Conservation (phyloP, 345 rosid genomes). For the Hibiscus mutabilis region DNA sequence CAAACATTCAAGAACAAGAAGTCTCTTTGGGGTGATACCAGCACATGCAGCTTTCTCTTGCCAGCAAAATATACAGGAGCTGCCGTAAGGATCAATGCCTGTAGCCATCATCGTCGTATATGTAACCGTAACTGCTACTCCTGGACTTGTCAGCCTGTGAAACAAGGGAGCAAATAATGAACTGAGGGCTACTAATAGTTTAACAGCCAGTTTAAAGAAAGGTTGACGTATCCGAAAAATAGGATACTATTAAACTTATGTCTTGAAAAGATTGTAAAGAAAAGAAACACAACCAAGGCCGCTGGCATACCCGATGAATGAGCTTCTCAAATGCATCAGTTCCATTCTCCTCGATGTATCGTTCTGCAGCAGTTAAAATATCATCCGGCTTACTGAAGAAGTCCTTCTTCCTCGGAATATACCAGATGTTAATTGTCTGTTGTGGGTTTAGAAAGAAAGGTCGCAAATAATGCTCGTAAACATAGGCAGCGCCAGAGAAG, state of each 20-base stretch:
- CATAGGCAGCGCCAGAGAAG: constrained; percentile 94
- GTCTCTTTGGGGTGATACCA: not conserved
- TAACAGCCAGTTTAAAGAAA: not conserved
- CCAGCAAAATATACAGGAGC: not conserved
- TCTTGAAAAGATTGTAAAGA: not conserved
- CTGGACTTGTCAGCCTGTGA: constrained; percentile 64
- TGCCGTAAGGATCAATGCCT: constrained; percentile 11
- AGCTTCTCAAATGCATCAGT: constrained; percentile 81
- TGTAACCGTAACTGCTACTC: constrained; percentile 20
- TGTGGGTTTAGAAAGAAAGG: constrained; percentile 66
- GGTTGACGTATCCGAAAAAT: not conserved
- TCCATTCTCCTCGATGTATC: constrained; percentile 78
- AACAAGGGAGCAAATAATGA: not conserved
- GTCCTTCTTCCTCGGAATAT: constrained; percentile 78
- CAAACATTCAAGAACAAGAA: not conserved
- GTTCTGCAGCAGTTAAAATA: constrained; percentile 78
- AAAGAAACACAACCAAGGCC: not conserved
- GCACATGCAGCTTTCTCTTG: not conserved
- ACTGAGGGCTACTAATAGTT: not conserved
- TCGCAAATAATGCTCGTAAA: constrained; percentile 80
- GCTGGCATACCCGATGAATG: constrained; percentile 51
- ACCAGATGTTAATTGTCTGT: constrained; percentile 80
- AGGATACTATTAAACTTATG: not conserved
- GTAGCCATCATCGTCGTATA: constrained; percentile 25
- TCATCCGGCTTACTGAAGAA: constrained; percentile 55